Percentiles rank a stretch among this genome's conserved stretches.
Evolutionary conservation across 2,329 filamentous ascomycete species (phyloP).

Genomic region (Capronia coronata): DNA sequence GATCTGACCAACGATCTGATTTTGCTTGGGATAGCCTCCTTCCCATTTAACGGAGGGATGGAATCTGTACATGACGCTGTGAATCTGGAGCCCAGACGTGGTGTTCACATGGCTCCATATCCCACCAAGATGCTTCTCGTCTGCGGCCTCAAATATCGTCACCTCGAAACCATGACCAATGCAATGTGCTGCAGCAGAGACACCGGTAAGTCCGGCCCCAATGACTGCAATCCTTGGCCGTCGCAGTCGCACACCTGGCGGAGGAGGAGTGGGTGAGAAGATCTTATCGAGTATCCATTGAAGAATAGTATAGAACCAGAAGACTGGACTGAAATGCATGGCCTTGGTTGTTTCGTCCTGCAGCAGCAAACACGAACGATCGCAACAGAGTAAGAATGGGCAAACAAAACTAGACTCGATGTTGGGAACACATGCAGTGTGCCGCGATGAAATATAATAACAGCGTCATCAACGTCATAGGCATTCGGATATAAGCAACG

Average conservation of each 20-base stretch:
- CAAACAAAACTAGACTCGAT: no score
- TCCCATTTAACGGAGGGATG: conserved; percentile 71
- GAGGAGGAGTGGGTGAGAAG: conserved; percentile 64
- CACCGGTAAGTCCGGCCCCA: conserved; percentile 65
- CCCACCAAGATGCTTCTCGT: conserved; percentile 61
- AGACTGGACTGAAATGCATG: conserved; percentile 16
- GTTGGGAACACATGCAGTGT: no score
- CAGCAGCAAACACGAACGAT: no score
- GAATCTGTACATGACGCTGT: conserved; percentile 82
- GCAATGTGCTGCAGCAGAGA: conserved; percentile 74
- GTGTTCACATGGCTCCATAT: conserved; percentile 84
- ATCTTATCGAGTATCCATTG: conserved; percentile 60
- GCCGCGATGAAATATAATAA: no score
- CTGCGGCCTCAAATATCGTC: conserved; percentile 67
- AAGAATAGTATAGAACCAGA: conserved; percentile 58
- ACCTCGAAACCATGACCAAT: conserved; percentile 82
- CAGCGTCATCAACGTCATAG: no score
- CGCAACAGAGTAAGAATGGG: no score
- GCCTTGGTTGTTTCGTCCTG: not conserved
- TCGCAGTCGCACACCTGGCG: conserved; percentile 49
- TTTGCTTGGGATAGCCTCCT: conserved; percentile 67
- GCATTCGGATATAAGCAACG: no score
- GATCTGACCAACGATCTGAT: conserved; percentile 69
- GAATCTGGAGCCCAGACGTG: conserved; percentile 74
- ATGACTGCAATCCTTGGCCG: conserved; percentile 64